Conservation (phyloP, 768 basidiomycete genomes). For the Lactarius hengduanensis region DNA sequence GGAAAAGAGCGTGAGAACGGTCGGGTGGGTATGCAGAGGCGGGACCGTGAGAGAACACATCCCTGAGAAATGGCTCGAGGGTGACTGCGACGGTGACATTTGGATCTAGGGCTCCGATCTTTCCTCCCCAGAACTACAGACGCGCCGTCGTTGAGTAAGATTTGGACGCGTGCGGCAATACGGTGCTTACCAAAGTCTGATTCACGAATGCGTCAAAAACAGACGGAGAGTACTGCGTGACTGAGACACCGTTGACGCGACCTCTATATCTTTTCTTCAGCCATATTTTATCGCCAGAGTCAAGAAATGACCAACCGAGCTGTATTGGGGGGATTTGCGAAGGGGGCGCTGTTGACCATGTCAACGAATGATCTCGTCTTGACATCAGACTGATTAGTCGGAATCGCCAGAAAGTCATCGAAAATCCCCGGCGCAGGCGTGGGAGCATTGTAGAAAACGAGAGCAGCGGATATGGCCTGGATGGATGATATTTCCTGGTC, state of each 20-base stretch:
- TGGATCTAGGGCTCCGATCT: neutral
- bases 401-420: slow-evolving; percentile 19
- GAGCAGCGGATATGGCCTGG: no score
- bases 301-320: neutral
- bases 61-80: neutral
- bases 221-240: neutral
- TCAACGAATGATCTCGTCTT: neutral
- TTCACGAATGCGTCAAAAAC: slow-evolving; percentile 3
- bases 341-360: neutral
- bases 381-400: neutral
- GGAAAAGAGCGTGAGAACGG: neutral
- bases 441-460: no score
- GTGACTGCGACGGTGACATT: neutral
- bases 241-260: neutral
- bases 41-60: neutral
- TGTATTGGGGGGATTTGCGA: neutral
- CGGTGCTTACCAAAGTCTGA: neutral
- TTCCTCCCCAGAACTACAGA: slow-evolving; percentile 6
- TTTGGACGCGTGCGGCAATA: neutral
- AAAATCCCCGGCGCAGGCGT: no score
- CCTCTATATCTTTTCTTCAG: neutral
- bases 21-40: neutral
- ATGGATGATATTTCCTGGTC: no score
- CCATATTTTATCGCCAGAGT: neutral
- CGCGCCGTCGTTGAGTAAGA: neutral